Percentiles rank a stretch among this genome's conserved stretches.
Conservation (phyloP, 179 eudicot genomes). For the Amaranthus tricolor region DNA sequence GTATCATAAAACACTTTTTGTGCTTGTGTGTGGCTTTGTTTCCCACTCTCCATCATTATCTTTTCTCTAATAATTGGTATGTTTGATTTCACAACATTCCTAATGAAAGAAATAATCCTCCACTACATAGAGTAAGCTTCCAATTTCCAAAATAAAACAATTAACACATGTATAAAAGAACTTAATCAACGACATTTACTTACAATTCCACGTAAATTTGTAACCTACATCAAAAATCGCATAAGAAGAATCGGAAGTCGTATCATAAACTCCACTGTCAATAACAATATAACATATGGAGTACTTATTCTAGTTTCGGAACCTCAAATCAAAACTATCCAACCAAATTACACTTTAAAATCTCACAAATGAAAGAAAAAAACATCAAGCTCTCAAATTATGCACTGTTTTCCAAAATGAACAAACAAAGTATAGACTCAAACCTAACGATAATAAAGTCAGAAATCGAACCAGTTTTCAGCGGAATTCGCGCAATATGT, state of each 20-base stretch:
- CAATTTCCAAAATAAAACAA: no score
- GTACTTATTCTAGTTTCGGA: neutral
- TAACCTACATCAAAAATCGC: neutral
- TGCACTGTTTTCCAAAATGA: neutral
- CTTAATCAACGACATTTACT: neutral
- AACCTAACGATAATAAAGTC: neutral
- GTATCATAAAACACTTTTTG: no score
- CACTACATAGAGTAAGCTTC: no score
- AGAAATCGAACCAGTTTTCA: slow-evolving; percentile 56
- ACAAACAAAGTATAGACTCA: neutral
- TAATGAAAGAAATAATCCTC: no score
- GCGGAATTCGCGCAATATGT: slow-evolving; percentile 63
- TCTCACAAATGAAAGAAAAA: neutral
- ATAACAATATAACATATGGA: neutral
- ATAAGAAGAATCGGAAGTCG: neutral
- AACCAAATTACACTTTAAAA: neutral
- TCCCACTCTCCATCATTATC: no score
- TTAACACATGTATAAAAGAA: no score
- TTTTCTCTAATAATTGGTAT: no score
- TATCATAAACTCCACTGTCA: neutral
- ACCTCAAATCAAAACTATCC: neutral
- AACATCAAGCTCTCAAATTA: neutral
- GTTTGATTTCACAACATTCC: no score
- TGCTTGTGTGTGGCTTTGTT: no score
- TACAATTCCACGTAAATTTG: neutral